These are phyloP conservation scores for Vigna trinervia DNA, from an alignment of 306 rosid species.

Conservation along the genomic window DNA sequence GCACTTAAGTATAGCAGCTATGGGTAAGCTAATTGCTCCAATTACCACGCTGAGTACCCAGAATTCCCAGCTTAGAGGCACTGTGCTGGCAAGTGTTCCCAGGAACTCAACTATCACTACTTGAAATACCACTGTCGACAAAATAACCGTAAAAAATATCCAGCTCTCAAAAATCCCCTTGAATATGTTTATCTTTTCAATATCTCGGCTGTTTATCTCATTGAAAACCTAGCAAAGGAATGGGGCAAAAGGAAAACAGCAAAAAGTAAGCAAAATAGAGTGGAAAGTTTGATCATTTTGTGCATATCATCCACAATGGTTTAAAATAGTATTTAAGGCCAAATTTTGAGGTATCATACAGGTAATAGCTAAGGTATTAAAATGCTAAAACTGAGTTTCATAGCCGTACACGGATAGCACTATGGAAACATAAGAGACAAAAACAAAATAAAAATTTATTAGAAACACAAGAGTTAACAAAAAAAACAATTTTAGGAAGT, in stretches of 20 bases:
- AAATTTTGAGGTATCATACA: not conserved
- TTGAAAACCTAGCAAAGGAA: conserved; percentile 72
- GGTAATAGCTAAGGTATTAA: conserved; percentile 3
- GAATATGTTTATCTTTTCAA: conserved; percentile 85
- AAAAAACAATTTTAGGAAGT: too few relatives aligned
- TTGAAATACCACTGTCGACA: conserved; percentile 74
- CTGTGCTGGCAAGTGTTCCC: conserved; percentile 86
- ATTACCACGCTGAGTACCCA: conserved; percentile 74
- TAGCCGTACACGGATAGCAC: not conserved
- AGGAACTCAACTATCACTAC: conserved; percentile 73
- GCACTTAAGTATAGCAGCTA: conserved; percentile 72
- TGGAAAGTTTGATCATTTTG: conserved; percentile 6
- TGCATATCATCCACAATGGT: not conserved
- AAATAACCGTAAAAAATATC: conserved; percentile 71
- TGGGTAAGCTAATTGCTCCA: conserved; percentile 77
- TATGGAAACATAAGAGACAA: too few relatives aligned
- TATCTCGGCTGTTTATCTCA: conserved; percentile 89
- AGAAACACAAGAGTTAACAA: too few relatives aligned
- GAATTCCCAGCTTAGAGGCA: conserved; percentile 80
- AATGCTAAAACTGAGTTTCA: not conserved
- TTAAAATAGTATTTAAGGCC: not conserved
- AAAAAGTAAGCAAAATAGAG: not conserved
- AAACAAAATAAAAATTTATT: too few relatives aligned
- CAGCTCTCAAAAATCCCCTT: conserved; percentile 79
- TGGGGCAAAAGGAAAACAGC: conserved; percentile 15